Evolutionary conservation across 345 rosid species (phyloP).

Genomic region (Linum lewisii): DNA sequence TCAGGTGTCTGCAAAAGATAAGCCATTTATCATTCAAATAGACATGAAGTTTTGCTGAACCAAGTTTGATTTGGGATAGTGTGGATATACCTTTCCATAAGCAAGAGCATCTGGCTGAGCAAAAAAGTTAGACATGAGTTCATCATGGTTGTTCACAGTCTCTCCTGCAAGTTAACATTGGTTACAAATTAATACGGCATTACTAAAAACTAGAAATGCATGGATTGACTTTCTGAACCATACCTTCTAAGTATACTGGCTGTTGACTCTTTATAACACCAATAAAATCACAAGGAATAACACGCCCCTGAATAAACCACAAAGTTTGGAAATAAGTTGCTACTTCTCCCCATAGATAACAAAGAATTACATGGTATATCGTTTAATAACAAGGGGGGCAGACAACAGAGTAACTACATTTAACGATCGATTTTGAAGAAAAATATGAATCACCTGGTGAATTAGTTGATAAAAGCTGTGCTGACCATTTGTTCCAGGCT

Average conservation of each 20-base stretch:
- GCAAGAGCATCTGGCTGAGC: slow-evolving; percentile 99
- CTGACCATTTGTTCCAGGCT: slow-evolving; percentile 97
- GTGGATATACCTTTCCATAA: slow-evolving; percentile 67
- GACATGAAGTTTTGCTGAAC: neutral
- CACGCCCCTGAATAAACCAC: slow-evolving; percentile 60
- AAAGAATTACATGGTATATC: neutral
- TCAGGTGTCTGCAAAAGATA: slow-evolving; percentile 51
- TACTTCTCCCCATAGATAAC: too few species aligned
- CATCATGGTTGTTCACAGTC: slow-evolving; percentile 89
- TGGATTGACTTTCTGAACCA: neutral
- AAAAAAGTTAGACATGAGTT: slow-evolving; percentile 97
- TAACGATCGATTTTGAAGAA: neutral
- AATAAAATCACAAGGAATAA: slow-evolving; percentile 89
- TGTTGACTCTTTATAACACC: slow-evolving; percentile 88
- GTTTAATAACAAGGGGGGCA: too few species aligned
- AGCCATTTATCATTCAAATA: slow-evolving; percentile 13
- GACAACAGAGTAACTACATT: neutral
- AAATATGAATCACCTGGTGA: too few species aligned
- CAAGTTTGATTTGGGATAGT: neutral
- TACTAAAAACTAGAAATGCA: neutral
- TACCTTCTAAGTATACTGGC: slow-evolving; percentile 85
- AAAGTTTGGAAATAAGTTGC: neutral
- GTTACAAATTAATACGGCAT: slow-evolving; percentile 2
- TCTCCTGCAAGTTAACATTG: slow-evolving; percentile 45
- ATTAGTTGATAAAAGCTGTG: slow-evolving; percentile 99